Evolutionary conservation across 805 yeast genomes (phyloP), one percentile per base, ranked within the genome.

Genomic region (Barnettozyma siamensis): DNA sequence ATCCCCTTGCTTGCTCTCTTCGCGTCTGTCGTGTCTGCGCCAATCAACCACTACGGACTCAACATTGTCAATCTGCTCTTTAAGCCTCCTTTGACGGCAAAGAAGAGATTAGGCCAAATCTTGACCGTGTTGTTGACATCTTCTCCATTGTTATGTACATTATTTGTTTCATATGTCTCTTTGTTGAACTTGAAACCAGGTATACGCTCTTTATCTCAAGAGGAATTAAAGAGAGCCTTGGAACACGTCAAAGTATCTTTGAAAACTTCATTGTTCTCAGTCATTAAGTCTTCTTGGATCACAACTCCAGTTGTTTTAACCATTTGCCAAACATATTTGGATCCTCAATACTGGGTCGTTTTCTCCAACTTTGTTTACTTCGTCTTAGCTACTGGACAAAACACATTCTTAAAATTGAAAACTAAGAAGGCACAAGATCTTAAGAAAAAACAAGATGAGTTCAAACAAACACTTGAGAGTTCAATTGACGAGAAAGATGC

Each of bases 281-380:
- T 78, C 7, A 62, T 76, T 43, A 72, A 69, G 46, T 64, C 77
- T 2, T 75, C 84, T 1, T 69, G 78, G 63, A 48, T 71, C n/a
- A 71, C 82, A 4, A 72, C 77, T 29, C 71, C 76, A 11, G 51
- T 73, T 3, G 70, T 78, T 5, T 59, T 78, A 53, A 50, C 71
- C 1, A 44, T 77, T 24, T 83, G 85, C 5, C 88, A 80, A 54
- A 72, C 65, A 38, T 76, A 67, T 46, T 49, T 80, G 11, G 64
- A 69, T 8, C 80, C 81, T 2, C 76, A 78, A 50, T 61, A 72
- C 24, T 80, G 88, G 88, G 79, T 76, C 10, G 76, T 76, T 3
- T 80, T 78, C 55, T 78, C 78, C 61, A 73, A 72, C 48, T 47
- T 75, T 26, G 73, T 79, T 18, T 78, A 72, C 51, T 79, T 79